phyloP scores from a whole-genome alignment of 2,329 filamentous ascomycete genomes.

The Myriosclerotinia curreyana region DNA sequence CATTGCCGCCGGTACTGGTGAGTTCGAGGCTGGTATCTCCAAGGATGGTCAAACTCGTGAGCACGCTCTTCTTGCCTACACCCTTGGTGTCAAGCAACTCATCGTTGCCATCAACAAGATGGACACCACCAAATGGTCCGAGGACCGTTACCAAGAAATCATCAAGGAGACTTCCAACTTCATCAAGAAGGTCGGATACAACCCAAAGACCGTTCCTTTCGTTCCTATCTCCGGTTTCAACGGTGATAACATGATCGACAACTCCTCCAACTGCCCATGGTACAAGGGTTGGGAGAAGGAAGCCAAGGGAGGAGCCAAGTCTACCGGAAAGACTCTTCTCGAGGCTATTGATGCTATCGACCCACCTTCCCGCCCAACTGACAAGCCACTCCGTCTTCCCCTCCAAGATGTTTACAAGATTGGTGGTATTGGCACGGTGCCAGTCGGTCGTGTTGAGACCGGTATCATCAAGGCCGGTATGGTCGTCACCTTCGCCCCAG shows the following conservation, averaged over 20 bases:
- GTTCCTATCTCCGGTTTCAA: slow-evolving; percentile 99
- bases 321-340: slow-evolving; percentile 93
- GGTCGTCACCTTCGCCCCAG: slow-evolving; percentile 97
- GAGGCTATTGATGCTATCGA: slow-evolving; percentile 98
- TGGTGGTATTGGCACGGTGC: slow-evolving; percentile 99
- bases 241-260: slow-evolving; percentile 98
- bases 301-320: slow-evolving; percentile 76
- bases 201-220: slow-evolving; percentile 98
- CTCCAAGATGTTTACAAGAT: slow-evolving; percentile 99
- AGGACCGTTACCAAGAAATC: slow-evolving; percentile 96
- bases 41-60: slow-evolving; percentile 99
- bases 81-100: slow-evolving; percentile 99
- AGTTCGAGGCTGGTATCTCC: slow-evolving; percentile 99
- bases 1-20: slow-evolving; percentile 99
- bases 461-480: slow-evolving; percentile 88
- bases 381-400: slow-evolving; percentile 99
- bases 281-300: slow-evolving; percentile 99
- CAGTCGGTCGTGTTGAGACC: slow-evolving; percentile 99
- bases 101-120: slow-evolving; percentile 99
- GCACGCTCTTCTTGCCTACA: slow-evolving; percentile 99
- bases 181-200: slow-evolving; percentile 99
- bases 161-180: slow-evolving; percentile 99
- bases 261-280: slow-evolving; percentile 94
- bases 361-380: slow-evolving; percentile 84
- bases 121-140: slow-evolving; percentile 98